These are phyloP conservation scores for Neophaeococcomyces mojaviensis DNA, from an alignment of 2,329 filamentous ascomycete genomes.

Conservation along the genomic window DNA sequence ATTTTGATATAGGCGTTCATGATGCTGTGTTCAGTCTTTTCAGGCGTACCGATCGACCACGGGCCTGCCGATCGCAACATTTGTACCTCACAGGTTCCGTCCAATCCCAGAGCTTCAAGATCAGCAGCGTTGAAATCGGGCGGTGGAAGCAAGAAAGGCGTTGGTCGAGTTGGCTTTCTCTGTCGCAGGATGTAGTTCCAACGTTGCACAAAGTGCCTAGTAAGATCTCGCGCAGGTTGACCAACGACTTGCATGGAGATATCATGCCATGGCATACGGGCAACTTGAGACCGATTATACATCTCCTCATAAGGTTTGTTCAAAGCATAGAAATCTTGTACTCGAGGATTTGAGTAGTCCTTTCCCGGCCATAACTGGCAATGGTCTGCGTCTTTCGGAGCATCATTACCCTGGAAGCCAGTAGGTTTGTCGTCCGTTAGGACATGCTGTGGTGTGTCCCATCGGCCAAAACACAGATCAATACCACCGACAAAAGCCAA, in stretches of 20 bases:
- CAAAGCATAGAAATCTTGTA: conserved; percentile 88
- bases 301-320: conserved; percentile 97
- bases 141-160: conserved; percentile 85
- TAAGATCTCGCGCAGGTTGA: conserved; percentile 87
- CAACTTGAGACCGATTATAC: conserved; percentile 84
- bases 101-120: conserved; percentile 76
- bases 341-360: conserved; percentile 93
- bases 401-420: conserved; percentile 72
- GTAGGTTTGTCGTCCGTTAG: conserved; percentile 90
- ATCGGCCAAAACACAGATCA: conserved; percentile 92
- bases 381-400: conserved; percentile 82
- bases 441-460: conserved; percentile 91
- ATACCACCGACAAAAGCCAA: conserved; percentile 93
- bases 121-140: conserved; percentile 85
- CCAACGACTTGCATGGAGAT: conserved; percentile 97
- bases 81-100: conserved; percentile 92
- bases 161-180: conserved; percentile 84
- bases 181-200: conserved; percentile 97
- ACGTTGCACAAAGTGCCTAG: conserved; percentile 90
- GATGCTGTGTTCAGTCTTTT: conserved; percentile 85
- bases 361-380: conserved; percentile 96
- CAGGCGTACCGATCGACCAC: conserved; percentile 83
- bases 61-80: conserved; percentile 82
- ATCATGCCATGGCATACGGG: conserved; percentile 98
- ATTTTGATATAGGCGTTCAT: conserved; percentile 91